phyloP scores from a whole-genome alignment of 2,329 filamentous ascomycete genomes.

The Ceratocystis cubensis region DNA sequence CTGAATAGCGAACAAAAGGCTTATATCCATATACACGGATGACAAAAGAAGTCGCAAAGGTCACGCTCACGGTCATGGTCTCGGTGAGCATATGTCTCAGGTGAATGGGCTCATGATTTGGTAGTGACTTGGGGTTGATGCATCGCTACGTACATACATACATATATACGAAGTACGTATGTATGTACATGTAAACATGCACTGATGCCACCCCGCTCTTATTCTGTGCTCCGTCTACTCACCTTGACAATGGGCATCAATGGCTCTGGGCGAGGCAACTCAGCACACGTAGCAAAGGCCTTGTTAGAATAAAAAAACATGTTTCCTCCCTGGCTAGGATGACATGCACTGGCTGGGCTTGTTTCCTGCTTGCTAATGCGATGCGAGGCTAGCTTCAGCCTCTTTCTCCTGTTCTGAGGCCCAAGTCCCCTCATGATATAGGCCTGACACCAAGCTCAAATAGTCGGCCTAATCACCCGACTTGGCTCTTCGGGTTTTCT shows the following conservation, averaged over 20 bases:
- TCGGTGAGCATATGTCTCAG: slow-evolving; percentile 4
- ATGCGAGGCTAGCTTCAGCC: not conserved
- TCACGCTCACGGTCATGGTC: not conserved
- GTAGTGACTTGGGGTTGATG: not conserved
- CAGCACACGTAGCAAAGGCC: not conserved
- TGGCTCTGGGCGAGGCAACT: too few relatives aligned
- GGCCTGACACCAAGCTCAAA: not conserved
- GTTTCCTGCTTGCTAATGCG: not conserved
- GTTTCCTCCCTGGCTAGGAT: not conserved
- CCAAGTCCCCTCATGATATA: not conserved
- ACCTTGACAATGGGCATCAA: too few relatives aligned
- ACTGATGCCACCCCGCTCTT: too few relatives aligned
- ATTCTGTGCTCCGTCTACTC: too few relatives aligned
- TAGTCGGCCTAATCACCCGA: not conserved
- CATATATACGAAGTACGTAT: not conserved
- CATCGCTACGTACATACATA: not conserved
- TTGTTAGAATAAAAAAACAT: not conserved
- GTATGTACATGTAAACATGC: not conserved
- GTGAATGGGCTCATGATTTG: not conserved
- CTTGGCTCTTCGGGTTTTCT: not conserved
- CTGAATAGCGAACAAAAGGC: not conserved
- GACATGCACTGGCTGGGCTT: not conserved
- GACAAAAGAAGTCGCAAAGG: not conserved
- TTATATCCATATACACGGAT: not conserved
- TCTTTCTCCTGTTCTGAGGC: not conserved